A percentile compares a stretch with the other conserved stretches of the same genome.
Evolutionary conservation across 176 grass and related monocot species (phyloP).

Genomic region (Cymbopogon citratus): DNA sequence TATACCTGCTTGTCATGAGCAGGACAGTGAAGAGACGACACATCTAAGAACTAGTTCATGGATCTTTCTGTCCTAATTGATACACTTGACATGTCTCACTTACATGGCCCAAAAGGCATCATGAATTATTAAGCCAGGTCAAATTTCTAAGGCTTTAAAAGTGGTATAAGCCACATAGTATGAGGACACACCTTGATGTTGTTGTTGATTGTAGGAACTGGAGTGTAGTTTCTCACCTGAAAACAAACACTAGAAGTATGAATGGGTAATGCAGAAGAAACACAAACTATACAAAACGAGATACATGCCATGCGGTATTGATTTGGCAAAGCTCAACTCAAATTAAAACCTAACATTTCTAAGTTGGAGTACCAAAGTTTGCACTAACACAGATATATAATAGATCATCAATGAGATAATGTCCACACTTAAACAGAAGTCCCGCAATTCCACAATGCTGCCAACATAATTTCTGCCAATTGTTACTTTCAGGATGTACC

Average conservation of each 20-base stretch:
- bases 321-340: background rate
- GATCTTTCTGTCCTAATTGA: background rate
- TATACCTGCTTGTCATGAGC: no score
- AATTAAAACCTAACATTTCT: background rate
- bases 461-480: slow-evolving; percentile 81
- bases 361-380: background rate
- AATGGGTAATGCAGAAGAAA: background rate
- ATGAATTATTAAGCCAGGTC: background rate
- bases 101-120: background rate
- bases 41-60: no score
- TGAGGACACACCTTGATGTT: slow-evolving; percentile 79
- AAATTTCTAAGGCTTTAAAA: slow-evolving; percentile 1
- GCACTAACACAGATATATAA: background rate
- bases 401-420: slow-evolving; percentile 13
- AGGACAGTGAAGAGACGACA: no score
- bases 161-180: slow-evolving; percentile 9
- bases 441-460: slow-evolving; percentile 69
- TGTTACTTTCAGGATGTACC: slow-evolving; percentile 87
- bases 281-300: background rate
- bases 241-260: slow-evolving; percentile 11
- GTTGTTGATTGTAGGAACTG: slow-evolving; percentile 85
- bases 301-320: background rate
- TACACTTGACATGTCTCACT: background rate
- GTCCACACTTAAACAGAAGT: slow-evolving; percentile 71
- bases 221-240: slow-evolving; percentile 82